Base-by-base conservation (phyloP, 116 monocot genomes). In the Zostera marina region DNA sequence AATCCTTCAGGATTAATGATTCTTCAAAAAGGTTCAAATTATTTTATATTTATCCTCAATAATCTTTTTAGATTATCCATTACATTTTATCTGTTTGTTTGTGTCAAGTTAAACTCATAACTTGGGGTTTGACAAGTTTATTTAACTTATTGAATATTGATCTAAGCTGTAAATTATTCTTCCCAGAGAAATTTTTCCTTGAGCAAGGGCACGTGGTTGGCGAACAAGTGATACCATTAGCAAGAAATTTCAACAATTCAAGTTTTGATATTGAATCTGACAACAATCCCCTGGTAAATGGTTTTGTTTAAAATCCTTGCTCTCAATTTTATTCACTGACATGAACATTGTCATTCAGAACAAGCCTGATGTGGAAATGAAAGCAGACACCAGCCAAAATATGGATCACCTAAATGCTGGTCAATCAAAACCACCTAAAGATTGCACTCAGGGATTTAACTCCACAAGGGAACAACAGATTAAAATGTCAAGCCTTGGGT, bases 151-250 rank as follows among this genome's bases (percentile, higher is more conserved):
- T 5, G 23, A 39, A 58, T 39, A 40, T 7, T 58, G 38, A 15
- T 10, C 58, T 58, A 40, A 51, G 20, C 12, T 51, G 19, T 21
- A 21, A 42, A 2, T 63, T 21, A 11, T 24, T 41, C 40, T 64
- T 72, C 39, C 59, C 76, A 98, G 98, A 98, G 71, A 68, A 86
- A 58, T 74, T 73, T 62, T 98, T 85, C 90, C 80, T 98, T 66
- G 98, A 98, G 61, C 82, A 98, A 68, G 98, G 98, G 9, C 74
- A 76, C 32, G 90, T 86, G 70, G 72, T 90, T 59, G 98, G 98
- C 5, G 98, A 98, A 60, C 98, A 86, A 68, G 80, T 98, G 38
- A 74, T 98, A 44, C 98, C 98, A 58, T 65, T 98, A 63, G 98
- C 98, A 55, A 80, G 90, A 74, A 90, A 83, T 71, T 98, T 98